phyloP scores from a whole-genome alignment of 139 green algal species.

The Chlorella sp. region DNA sequence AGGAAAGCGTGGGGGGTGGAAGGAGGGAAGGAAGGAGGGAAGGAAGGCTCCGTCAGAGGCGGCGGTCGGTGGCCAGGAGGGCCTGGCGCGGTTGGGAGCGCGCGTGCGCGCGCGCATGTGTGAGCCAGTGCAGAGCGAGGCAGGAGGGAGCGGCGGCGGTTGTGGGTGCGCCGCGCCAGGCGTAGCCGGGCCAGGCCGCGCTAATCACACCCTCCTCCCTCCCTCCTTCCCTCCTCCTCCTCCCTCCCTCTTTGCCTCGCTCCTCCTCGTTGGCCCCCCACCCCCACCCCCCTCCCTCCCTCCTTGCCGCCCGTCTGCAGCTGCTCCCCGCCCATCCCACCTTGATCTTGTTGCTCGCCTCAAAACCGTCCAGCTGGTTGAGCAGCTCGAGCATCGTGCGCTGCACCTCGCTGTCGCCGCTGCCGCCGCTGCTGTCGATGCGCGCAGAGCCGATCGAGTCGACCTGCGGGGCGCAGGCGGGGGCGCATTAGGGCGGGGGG shows the following conservation, averaged over 20 bases:
- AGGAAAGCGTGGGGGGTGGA: not conserved
- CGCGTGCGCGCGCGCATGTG: not conserved
- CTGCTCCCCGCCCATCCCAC: constrained; percentile 33
- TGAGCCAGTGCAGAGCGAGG: too few relatives aligned
- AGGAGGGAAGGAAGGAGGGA: not conserved
- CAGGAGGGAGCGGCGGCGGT: too few relatives aligned
- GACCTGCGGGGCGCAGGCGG: too few relatives aligned
- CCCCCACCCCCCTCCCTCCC: not conserved
- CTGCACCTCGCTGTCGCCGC: constrained; percentile 98
- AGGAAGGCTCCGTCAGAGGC: too few relatives aligned
- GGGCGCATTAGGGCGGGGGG: too few relatives aligned
- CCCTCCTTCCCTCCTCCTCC: not conserved
- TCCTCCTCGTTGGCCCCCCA: too few relatives aligned
- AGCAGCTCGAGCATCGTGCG: constrained; percentile 99
- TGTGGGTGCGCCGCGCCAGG: too few relatives aligned
- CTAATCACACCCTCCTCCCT: not conserved
- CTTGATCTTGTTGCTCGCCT: constrained; percentile 99
- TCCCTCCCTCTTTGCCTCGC: too few relatives aligned
- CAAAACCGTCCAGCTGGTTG: constrained; percentile 99
- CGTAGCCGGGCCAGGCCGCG: too few relatives aligned
- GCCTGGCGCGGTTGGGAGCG: not conserved
- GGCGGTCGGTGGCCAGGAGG: too few relatives aligned
- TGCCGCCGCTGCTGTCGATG: constrained; percentile 80
- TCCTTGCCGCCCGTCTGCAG: not conserved
- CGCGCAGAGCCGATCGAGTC: constrained; percentile 96